Evolutionary conservation across 805 yeast species (phyloP).

Genomic region (Myxozyma monticola): DNA sequence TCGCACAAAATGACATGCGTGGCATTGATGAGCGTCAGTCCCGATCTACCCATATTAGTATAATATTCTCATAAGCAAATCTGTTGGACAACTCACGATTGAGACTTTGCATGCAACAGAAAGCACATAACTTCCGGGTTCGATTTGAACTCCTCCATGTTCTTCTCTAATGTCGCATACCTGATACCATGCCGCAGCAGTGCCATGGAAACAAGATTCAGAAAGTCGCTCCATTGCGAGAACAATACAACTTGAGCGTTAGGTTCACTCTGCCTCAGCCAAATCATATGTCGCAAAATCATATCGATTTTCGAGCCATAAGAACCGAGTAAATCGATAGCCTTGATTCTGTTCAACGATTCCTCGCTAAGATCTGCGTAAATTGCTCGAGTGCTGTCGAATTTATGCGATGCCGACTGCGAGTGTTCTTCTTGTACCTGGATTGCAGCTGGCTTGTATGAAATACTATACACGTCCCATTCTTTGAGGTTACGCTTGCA

Average conservation of each 20-base stretch:
- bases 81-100: slow-evolving; percentile 50
- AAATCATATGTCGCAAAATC: slow-evolving; percentile 69
- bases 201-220: slow-evolving; percentile 66
- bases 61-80: not conserved
- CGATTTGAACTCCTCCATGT: slow-evolving; percentile 27
- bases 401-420: not conserved
- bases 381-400: slow-evolving; percentile 24
- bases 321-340: slow-evolving; percentile 45
- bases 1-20: slow-evolving; percentile 90
- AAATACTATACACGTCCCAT: slow-evolving; percentile 67
- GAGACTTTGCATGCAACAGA: slow-evolving; percentile 77
- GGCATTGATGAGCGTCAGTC: slow-evolving; percentile 87
- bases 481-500: slow-evolving; percentile 60
- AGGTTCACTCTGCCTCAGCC: slow-evolving; percentile 57
- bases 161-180: slow-evolving; percentile 54
- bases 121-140: slow-evolving; percentile 72
- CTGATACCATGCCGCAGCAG: slow-evolving; percentile 57
- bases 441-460: slow-evolving; percentile 50
- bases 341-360: slow-evolving; percentile 42
- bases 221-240: slow-evolving; percentile 83
- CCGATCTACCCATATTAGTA: slow-evolving; percentile 47
- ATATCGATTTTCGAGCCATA: slow-evolving; percentile 88
- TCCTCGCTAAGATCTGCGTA: slow-evolving; percentile 34
- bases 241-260: slow-evolving; percentile 79
- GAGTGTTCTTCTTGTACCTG: slow-evolving; percentile 39